Percentiles rank a stretch among this genome's conserved stretches.
Conservation (phyloP, 2,329 filamentous ascomycete species). For the Dichotomopilus funicola region DNA sequence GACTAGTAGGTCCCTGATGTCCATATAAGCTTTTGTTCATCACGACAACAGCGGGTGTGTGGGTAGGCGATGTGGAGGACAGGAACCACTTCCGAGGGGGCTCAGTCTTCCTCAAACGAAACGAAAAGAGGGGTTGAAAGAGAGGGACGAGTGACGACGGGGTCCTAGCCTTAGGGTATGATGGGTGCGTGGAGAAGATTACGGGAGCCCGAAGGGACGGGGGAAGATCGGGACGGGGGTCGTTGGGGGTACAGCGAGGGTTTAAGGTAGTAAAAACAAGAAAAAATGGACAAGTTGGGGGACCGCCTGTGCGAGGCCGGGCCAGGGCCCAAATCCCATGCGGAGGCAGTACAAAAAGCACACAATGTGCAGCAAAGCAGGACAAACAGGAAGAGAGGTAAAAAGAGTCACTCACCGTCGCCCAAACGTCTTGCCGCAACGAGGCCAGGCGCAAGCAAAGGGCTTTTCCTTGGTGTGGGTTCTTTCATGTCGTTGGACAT, state of each 20-base stretch:
- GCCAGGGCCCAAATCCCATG: slow-evolving; percentile 5
- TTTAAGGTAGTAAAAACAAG: not conserved
- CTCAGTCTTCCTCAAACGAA: not conserved
- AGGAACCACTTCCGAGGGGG: not conserved
- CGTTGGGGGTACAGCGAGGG: not conserved
- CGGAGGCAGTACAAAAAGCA: slow-evolving; percentile 11
- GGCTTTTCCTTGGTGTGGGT: slow-evolving; percentile 62
- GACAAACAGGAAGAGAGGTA: not conserved
- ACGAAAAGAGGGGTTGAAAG: not conserved
- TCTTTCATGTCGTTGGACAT: slow-evolving; percentile 57
- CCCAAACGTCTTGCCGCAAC: slow-evolving; percentile 57
- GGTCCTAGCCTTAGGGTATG: no score
- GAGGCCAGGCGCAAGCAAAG: slow-evolving; percentile 52
- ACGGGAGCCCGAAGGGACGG: not conserved
- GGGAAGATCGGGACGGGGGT: not conserved
- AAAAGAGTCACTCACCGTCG: slow-evolving; percentile 45
- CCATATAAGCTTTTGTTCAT: slow-evolving; percentile 48
- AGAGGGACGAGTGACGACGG: not conserved
- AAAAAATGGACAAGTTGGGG: not conserved
- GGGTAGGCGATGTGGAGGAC: not conserved
- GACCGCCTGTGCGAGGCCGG: slow-evolving; percentile 6
- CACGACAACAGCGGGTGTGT: not conserved
- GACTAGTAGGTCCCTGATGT: slow-evolving; percentile 58
- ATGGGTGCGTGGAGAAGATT: not conserved
- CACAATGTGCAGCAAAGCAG: slow-evolving; percentile 8